Conservation (phyloP, 768 basidiomycete genomes). For the Boletus tomentosulus region DNA sequence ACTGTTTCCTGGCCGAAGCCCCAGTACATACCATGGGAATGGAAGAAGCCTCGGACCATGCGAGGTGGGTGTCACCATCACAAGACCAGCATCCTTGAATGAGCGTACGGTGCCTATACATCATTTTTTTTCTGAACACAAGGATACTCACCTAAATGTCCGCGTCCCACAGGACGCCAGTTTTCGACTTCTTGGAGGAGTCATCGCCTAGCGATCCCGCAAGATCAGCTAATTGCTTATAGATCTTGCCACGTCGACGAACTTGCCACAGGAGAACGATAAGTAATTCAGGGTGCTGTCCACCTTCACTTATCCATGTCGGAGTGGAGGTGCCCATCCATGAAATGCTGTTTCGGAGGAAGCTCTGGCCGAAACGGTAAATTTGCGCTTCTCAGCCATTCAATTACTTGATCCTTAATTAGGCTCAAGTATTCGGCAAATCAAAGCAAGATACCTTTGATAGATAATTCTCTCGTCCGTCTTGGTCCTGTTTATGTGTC, state of each 20-base stretch:
- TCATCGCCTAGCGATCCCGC: not conserved
- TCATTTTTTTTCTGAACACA: not conserved
- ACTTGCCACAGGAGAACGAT: conserved; percentile 3
- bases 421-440: conserved; percentile 15
- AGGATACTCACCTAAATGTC: conserved; percentile 5
- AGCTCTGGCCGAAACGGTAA: conserved; percentile 9
- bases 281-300: not conserved
- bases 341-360: conserved; percentile 5
- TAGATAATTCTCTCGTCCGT: not conserved
- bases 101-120: not conserved
- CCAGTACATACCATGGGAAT: conserved; percentile 55
- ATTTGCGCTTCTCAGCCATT: conserved; percentile 14
- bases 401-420: conserved; percentile 23
- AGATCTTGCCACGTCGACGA: not conserved
- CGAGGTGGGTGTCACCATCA: conserved; percentile 22
- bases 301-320: conserved; percentile 8
- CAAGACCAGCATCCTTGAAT: conserved; percentile 19
- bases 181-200: conserved; percentile 3
- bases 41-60: conserved; percentile 47
- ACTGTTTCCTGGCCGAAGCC: conserved; percentile 26
- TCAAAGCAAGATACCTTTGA: conserved; percentile 5
- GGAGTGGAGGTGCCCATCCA: not conserved
- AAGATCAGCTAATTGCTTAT: conserved; percentile 1
- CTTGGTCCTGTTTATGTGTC: conserved; percentile 5
- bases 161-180: not conserved